Evolutionary conservation across 2,329 filamentous ascomycete genomes (phyloP).

Genomic region (Botrytis byssoidea): DNA sequence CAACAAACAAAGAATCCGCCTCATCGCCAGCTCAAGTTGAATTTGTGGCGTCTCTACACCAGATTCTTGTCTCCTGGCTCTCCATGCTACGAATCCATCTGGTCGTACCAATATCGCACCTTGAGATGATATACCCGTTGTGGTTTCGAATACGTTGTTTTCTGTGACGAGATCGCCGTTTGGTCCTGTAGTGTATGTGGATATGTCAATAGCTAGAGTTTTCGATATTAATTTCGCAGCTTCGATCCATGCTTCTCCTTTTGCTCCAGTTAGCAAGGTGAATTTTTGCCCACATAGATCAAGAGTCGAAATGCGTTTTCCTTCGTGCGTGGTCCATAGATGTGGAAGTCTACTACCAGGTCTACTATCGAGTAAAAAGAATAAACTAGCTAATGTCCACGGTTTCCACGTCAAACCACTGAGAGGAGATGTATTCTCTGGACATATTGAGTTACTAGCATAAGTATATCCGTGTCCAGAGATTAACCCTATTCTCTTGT

Average conservation of each 20-base stretch:
- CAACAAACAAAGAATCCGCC: not conserved
- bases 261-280: conserved; percentile 34
- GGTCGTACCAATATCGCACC: conserved; percentile 40
- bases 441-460: conserved; percentile 9
- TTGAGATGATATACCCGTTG: conserved; percentile 34
- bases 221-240: conserved; percentile 20
- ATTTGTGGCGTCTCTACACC: not conserved
- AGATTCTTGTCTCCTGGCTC: conserved; percentile 15
- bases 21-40: not conserved
- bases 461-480: conserved; percentile 28
- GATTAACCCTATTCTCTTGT: conserved; percentile 15
- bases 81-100: conserved; percentile 41
- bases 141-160: conserved; percentile 28
- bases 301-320: conserved; percentile 36
- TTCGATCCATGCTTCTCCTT: conserved; percentile 26
- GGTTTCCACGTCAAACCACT: conserved; percentile 34
- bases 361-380: conserved; percentile 33
- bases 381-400: conserved; percentile 35
- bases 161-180: conserved; percentile 23
- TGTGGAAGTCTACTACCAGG: conserved; percentile 40
- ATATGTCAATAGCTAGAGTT: conserved; percentile 17
- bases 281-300: conserved; percentile 38
- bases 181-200: conserved; percentile 26
- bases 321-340: conserved; percentile 36
- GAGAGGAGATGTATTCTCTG: conserved; percentile 25